Base-by-base conservation (phyloP, 352 stramenopile species). In the Peronospora tabacina region DNA sequence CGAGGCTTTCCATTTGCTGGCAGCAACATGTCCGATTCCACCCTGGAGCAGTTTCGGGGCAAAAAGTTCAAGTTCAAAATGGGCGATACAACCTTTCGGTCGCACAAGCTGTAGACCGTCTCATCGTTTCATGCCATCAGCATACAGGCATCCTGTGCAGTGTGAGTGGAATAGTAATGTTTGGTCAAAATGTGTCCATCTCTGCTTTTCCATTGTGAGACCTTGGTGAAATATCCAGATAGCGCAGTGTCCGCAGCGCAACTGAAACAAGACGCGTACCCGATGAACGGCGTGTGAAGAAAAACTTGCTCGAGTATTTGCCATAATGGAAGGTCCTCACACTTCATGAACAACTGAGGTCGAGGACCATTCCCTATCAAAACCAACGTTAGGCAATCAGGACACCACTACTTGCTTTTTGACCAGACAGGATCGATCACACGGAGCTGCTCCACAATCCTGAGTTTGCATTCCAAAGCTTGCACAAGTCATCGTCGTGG, bases 71-170 rank as follows among this genome's bases (percentile, higher is more conserved):
- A 40, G 17, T 40, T 40, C 13, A 59, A 60, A n/a, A 81, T 88
- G 70, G 79, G 79, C 33, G 77, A 88, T 35, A 87, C 72, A 19
- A 68, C 75, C 8, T 79, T 92, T 51, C 74, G 74, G 19, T 88
- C 81, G n/a, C 76, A 89, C 54, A 88, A 91, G 51, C 61, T 91
- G n/a, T 89, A 68, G 32, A 45, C 19, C 28, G 38, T 44, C 38
- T 19, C 33, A 43, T 16, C 16, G 22, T 29, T 41, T 8, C 36
- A 15, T n/a, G 13, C 7, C 28, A 32, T 17, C 26, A 55, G 49
- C 42, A 43, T 26, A 49, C 11, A 22, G 10, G 38, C 12, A 20
- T 29, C 13, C 19, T 13, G 20, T 29, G 13, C 1, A n/a, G 16
- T 56, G 32, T 17, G 30, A 19, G 11, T 26, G n/a, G 3, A 26